Base-by-base conservation (phyloP, 106 monocot species). In the Agapanthus africanus region DNA sequence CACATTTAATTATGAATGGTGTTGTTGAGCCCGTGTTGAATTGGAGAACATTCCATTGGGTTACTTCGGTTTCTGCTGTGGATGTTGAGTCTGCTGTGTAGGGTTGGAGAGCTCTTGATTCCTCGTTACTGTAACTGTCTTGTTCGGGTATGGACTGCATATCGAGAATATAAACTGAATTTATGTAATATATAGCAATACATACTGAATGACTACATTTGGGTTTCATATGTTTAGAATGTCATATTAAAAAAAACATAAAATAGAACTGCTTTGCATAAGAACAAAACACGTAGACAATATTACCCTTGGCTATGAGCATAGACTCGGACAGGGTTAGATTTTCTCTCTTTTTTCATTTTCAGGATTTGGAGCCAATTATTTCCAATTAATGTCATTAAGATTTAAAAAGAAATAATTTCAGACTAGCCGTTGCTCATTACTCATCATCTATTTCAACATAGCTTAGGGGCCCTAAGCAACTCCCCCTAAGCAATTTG, bases 1-100 rank as follows among this genome's bases (percentile, higher is more conserved):
- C 97, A 70, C 97, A 99, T 73, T 99, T 99, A 67, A 99, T 78
- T 66, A 99, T 99, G 74, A 93, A 99, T 8, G 97, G 89, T 28
- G 79, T 71, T 37, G 92, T 83, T 19, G 90, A 85, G 13, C 97
- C 97, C 22, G 97, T 99, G 74, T 99, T 99, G 77, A 99, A 99
- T 69, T 99, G 97, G 31, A 99, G 51, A 9, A 93, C 91, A 64
- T 93, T 99, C 97, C 97, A 99, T 67, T 99, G 92, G 41, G 82
- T 78, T 6, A 99, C 81, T 75, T 95, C 97, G 13, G 80, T 75
- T 22, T 87, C 89, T 4, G 77, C 38, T 26, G 54, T 5, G 7
- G 71, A 62, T 10, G 26, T 46, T 10, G 73, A 73, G 40, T 76
- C 74, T 38, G 77, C 37, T 35, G 73, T 34, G 26, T 82, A 52